phyloP scores from a whole-genome alignment of 2,329 filamentous ascomycete species.

The Talaromyces sp. region DNA sequence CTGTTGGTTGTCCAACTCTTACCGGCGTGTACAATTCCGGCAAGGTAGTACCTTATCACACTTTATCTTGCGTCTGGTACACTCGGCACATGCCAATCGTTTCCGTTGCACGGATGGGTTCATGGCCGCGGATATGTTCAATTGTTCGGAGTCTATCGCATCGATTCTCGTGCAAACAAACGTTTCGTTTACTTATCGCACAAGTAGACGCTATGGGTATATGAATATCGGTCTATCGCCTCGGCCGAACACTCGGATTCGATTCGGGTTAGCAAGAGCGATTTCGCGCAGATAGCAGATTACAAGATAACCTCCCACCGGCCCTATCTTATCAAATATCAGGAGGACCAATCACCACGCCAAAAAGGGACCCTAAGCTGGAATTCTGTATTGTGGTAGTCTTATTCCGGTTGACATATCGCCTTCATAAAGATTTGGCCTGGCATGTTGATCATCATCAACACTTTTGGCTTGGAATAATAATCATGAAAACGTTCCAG shows the following conservation, averaged over 20 bases:
- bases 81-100: conserved; percentile 3
- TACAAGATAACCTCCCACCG: background rate
- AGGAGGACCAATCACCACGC: no score
- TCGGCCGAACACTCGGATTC: background rate
- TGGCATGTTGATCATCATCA: background rate
- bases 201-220: background rate
- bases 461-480: background rate
- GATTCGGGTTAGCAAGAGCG: background rate
- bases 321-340: no score
- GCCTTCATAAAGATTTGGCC: background rate
- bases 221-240: background rate
- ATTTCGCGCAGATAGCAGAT: background rate
- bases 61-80: conserved; percentile 6
- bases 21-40: conserved; percentile 25
- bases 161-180: background rate
- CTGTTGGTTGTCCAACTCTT: no score
- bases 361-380: no score
- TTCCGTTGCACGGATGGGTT: conserved; percentile 13
- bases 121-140: background rate
- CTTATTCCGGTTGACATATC: background rate
- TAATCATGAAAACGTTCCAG: background rate
- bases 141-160: background rate
- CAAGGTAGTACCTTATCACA: conserved; percentile 8
- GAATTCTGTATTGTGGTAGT: no score
- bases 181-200: background rate